These are phyloP conservation scores for Trifolium subterraneum DNA, from an alignment of 306 rosid genomes.

Conservation along the genomic window DNA sequence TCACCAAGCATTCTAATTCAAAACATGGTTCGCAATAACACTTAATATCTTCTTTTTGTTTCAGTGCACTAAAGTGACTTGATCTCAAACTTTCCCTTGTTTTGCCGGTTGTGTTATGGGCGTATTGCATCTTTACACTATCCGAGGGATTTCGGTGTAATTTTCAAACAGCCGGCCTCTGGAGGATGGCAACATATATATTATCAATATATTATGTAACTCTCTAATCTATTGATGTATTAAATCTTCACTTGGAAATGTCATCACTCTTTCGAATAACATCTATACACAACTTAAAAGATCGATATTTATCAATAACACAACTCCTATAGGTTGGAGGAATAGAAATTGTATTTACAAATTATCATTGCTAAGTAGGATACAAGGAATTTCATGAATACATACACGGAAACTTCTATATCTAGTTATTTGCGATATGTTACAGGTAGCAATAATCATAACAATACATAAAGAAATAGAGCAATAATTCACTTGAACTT, in stretches of 20 bases:
- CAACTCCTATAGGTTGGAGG: slow-evolving; percentile 23
- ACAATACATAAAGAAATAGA: slow-evolving; percentile 35
- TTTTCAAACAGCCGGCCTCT: slow-evolving; percentile 31
- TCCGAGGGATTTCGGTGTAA: slow-evolving; percentile 37
- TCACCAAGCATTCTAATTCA: slow-evolving; percentile 17
- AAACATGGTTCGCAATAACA: background rate
- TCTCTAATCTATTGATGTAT: slow-evolving; percentile 14
- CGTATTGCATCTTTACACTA: slow-evolving; percentile 33
- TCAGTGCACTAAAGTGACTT: slow-evolving; percentile 65
- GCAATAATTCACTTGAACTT: background rate
- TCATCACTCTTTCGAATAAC: slow-evolving; percentile 13
- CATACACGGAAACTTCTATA: slow-evolving; percentile 28
- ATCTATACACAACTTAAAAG: slow-evolving; percentile 11
- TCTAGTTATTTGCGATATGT: slow-evolving; percentile 26
- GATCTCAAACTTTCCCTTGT: slow-evolving; percentile 38
- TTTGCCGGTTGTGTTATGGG: slow-evolving; percentile 15
- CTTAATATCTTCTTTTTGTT: slow-evolving; percentile 34
- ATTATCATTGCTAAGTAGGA: slow-evolving; percentile 33
- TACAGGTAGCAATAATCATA: slow-evolving; percentile 28
- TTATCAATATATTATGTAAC: slow-evolving; percentile 29
- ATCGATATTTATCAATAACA: slow-evolving; percentile 20
- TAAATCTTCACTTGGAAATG: slow-evolving; percentile 23
- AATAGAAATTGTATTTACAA: slow-evolving; percentile 37
- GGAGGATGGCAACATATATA: slow-evolving; percentile 39
- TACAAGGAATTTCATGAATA: slow-evolving; percentile 39